Evolutionary conservation across 208 protist genomes (phyloP).

Genomic region (Baffinella frigidus): DNA sequence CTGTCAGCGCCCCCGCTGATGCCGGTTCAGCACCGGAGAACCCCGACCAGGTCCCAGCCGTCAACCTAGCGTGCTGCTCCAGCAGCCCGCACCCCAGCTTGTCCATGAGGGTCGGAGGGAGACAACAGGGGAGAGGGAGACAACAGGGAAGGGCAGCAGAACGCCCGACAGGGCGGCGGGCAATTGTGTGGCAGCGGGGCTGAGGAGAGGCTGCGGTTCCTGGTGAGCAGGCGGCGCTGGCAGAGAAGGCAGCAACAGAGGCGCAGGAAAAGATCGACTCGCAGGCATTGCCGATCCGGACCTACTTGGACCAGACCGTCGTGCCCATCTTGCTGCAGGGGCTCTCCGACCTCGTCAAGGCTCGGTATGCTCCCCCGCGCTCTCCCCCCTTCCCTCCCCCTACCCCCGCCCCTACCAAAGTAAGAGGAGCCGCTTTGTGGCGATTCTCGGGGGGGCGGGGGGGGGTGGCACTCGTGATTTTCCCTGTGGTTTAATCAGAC

Average conservation of each 20-base stretch:
- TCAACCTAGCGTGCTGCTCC: not conserved
- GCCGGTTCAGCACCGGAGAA: not conserved
- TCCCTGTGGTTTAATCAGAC: too few species aligned
- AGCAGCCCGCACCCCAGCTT: not conserved
- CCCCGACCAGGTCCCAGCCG: not conserved
- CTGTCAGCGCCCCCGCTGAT: not conserved
- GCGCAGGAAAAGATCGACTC: constrained; percentile 67
- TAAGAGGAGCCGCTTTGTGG: too few species aligned
- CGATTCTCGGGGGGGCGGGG: too few species aligned
- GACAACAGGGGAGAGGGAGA: not conserved
- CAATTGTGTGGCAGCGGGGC: not conserved
- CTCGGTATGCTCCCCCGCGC: constrained; percentile 7
- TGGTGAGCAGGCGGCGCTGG: not conserved
- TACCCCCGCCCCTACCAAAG: too few species aligned
- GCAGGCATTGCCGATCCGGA: constrained; percentile 66
- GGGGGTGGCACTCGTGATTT: too few species aligned
- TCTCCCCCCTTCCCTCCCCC: too few species aligned
- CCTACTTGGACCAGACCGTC: constrained; percentile 73
- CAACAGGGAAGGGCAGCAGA: not conserved
- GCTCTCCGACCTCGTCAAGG: constrained; percentile 69
- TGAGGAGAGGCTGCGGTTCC: not conserved
- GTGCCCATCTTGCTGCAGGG: constrained; percentile 71
- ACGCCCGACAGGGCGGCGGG: not conserved
- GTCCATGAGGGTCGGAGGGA: not conserved
- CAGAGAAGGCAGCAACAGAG: constrained; percentile 59